Base-by-base conservation (phyloP, 2,329 filamentous ascomycete species). In the Ophiostoma australiae region DNA sequence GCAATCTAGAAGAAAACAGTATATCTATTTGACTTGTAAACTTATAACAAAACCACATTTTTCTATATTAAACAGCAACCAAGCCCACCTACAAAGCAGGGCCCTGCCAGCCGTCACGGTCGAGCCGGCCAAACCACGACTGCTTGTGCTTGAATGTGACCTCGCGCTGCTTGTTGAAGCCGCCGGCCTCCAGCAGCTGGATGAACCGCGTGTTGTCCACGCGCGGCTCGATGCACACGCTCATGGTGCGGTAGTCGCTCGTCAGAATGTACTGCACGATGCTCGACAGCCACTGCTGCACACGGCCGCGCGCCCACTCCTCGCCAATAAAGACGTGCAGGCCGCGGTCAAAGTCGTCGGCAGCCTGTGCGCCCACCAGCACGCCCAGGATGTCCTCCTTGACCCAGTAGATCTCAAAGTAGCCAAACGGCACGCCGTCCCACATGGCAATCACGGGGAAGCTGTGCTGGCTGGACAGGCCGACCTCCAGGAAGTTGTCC, bases 321-420 rank as follows among this genome's bases (percentile, higher is more conserved):
- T 98, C 95, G 1, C 95, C 95, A 3, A 99, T 86, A 55, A 99
- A 82, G 15, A 95, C 88, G 77, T 99, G 95, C 23, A 98, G 81
- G 0, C 95, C 95, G 7, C 95, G 85, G 76, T 98, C 94, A 80
- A 91, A 98, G 76, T 97, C 91, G 8, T 86, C 87, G 0, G 89
- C 87, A 0, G 67, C 87, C 0, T 66, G 67, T 0, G 71, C 72
- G 78, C 89, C 85, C 4, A 96, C 80, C 74, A 92, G 84, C 67
- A 84, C 86, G 0, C 92, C 93, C 0, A 99, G 79, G 0, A 84
- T 82, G 77, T 98, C 95, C 78, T 99, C 95, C 77, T 97, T 97
- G 3, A 95, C 93, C 94, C 95, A 99, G 81, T 99, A 99, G 44
- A 99, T 86, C 82, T 99, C 95, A 78, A 99, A 97, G 78, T 96